Percentiles rank a stretch among this genome's conserved stretches.
Conservation (phyloP, 768 basidiomycete species). For the Tubosaeta sp. region DNA sequence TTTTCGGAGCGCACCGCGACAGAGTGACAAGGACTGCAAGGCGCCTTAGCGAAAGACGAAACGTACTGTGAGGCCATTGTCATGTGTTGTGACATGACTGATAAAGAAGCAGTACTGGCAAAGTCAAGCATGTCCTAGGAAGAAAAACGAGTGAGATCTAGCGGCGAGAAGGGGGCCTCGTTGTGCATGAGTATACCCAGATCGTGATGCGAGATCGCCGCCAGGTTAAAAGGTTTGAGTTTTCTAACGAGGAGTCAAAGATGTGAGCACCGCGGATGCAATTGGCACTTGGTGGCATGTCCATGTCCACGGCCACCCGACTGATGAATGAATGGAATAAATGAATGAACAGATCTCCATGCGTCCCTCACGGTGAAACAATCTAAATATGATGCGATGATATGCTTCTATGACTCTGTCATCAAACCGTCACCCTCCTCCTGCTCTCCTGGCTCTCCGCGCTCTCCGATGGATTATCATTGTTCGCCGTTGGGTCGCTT, state of each 20-base stretch:
- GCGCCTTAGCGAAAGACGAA: constrained; percentile 26
- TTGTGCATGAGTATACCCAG: constrained; percentile 16
- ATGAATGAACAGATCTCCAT: constrained; percentile 9
- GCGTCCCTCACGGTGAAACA: constrained; percentile 15
- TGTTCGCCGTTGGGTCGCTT: constrained; percentile 23
- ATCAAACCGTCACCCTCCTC: constrained; percentile 46
- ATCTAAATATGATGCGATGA: constrained; percentile 18
- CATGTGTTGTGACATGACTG: constrained; percentile 20
- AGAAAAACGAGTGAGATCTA: constrained; percentile 7
- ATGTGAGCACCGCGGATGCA: constrained; percentile 14
- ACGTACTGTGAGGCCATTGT: constrained; percentile 23
- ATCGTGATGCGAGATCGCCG: constrained; percentile 30
- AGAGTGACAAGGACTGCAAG: constrained; percentile 12
- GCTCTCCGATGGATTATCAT: constrained; percentile 35
- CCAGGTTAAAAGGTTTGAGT: constrained; percentile 20
- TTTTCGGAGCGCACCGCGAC: constrained; percentile 18
- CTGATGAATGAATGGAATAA: constrained; percentile 1
- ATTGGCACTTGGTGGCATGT: constrained; percentile 1
- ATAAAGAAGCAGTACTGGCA: constrained; percentile 27
- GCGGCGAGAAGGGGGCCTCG: constrained; percentile 11
- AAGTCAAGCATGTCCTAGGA: constrained; percentile 16
- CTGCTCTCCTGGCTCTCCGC: constrained; percentile 40
- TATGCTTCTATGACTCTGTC: constrained; percentile 31
- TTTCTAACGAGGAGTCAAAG: constrained; percentile 2
- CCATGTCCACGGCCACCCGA: constrained; percentile 20